A percentile compares a stretch with the other conserved stretches of the same genome.
Conservation (phyloP, 768 basidiomycete genomes). For the Pisolithus microcarpus region DNA sequence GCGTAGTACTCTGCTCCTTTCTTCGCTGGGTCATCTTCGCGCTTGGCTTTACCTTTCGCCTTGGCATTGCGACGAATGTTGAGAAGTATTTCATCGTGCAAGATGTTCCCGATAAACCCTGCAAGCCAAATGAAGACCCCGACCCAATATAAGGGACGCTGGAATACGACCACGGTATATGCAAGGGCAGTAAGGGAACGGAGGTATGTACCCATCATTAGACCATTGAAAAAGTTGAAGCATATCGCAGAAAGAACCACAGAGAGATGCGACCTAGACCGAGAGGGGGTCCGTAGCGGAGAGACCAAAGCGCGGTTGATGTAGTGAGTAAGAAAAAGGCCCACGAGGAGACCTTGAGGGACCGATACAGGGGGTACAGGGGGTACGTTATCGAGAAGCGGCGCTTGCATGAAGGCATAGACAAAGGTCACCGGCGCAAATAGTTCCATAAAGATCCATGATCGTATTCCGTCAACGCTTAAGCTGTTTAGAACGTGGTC, state of each 20-base stretch:
- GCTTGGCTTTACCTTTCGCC: constrained; percentile 27
- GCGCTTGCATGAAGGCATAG: constrained; percentile 41
- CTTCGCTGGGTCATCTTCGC: constrained; percentile 18
- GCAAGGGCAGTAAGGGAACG: constrained; percentile 46
- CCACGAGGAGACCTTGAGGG: constrained; percentile 45
- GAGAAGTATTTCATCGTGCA: constrained; percentile 87
- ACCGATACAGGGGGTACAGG: constrained; percentile 28
- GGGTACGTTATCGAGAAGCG: constrained; percentile 30
- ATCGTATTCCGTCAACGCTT: constrained; percentile 48
- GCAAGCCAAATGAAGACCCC: constrained; percentile 61
- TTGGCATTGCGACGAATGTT: constrained; percentile 65
- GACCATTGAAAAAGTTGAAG: constrained; percentile 74
- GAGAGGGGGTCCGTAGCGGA: constrained; percentile 72
- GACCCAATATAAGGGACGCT: constrained; percentile 46
- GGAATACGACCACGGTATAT: constrained; percentile 31
- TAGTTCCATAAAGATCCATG: constrained; percentile 81
- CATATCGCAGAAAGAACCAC: constrained; percentile 47
- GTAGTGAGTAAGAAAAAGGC: constrained; percentile 71
- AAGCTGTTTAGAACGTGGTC: constrained; percentile 31
- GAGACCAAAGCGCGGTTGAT: constrained; percentile 74
- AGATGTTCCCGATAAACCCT: constrained; percentile 74
- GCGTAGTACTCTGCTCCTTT: constrained; percentile 53
- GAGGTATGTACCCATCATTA: constrained; percentile 63
- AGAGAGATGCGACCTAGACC: constrained; percentile 65
- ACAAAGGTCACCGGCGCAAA: constrained; percentile 52